Evolutionary conservation across 1,139 yeast genomes (phyloP), one percentile per base, ranked within the genome.

Genomic region (Suhomyces bokatorum): DNA sequence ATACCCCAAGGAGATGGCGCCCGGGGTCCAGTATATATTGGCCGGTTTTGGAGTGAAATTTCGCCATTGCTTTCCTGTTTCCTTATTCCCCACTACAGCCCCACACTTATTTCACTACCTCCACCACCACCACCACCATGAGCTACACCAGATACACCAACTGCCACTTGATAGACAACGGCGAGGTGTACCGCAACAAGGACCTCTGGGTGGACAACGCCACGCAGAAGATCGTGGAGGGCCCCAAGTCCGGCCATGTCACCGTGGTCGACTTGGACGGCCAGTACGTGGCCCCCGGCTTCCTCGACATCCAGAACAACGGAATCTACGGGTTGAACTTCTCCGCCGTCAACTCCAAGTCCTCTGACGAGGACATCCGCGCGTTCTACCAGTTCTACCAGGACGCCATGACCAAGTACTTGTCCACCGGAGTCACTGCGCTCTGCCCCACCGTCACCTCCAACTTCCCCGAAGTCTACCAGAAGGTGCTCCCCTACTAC

Each of bases 401-500:
- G 29, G 75, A 74, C 51, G 78, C 76, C 27, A 74, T 78, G 81
- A 59, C 68, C 39, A 71, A 75, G 51, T 71, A 78, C 46, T 61
- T 80, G 43, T 56, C 70, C 36, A 76, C 83, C 15, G 87, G 87
- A 13, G 84, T 79, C 27, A 81, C 87, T 8, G 66, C 80, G 2
- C 67, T 71, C 40, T 81, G 86, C 58, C 86, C 87, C 15, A 81
- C 87, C 1, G 70, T 81, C 35, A 79, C 85, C 11, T 77, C 84
- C 7, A 78, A 75, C 41, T 75, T 73, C 55, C 76, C 80, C 7
- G 70, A 73, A 42, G 82, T 78, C 22, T 81, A 81, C 58, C 62
- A 63, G 34, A 75, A 70, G 47, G 80, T 78, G 10, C 63, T 81
- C 46, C 83, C 83, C 4, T 57, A 70, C 30, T 69, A 78, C 53